phyloP scores from a whole-genome alignment of 192 early-diverging fungal genomes.

The Phlyctochytrium bullatum region DNA sequence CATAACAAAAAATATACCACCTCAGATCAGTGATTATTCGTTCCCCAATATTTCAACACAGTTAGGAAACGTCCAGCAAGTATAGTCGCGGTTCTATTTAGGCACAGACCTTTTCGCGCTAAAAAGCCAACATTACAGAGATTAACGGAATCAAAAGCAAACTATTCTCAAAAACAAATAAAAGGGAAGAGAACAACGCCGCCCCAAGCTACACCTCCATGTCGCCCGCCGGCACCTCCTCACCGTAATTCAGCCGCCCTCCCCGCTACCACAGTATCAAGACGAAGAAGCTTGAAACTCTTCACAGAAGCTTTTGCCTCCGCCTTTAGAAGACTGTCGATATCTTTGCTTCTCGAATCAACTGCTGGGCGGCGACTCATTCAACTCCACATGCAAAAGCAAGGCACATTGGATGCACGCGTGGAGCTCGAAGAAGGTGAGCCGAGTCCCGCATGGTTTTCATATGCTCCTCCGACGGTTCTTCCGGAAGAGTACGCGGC shows the following conservation, averaged over 20 bases:
- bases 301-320: constrained; percentile 28
- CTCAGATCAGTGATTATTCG: too few species aligned
- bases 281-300: constrained; percentile 36
- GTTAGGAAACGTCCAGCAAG: too few species aligned
- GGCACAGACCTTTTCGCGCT: too few species aligned
- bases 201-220: too few species aligned
- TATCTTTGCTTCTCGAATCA: constrained; percentile 43
- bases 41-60: too few species aligned
- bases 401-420: constrained; percentile 87
- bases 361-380: constrained; percentile 72
- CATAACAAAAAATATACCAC: too few species aligned
- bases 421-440: constrained; percentile 79
- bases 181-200: too few species aligned
- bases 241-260: not conserved
- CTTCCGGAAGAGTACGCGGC: constrained; percentile 93
- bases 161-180: too few species aligned
- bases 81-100: too few species aligned
- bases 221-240: not conserved
- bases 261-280: not conserved
- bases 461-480: constrained; percentile 68
- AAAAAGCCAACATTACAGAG: too few species aligned
- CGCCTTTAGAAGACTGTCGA: constrained; percentile 27
- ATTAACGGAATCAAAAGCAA: too few species aligned
- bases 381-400: constrained; percentile 79
- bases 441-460: constrained; percentile 67